Evolutionary conservation across 805 yeast species (phyloP), one percentile per base, ranked within the genome.

Genomic region (Vanderwaltozyma tropicalis): DNA sequence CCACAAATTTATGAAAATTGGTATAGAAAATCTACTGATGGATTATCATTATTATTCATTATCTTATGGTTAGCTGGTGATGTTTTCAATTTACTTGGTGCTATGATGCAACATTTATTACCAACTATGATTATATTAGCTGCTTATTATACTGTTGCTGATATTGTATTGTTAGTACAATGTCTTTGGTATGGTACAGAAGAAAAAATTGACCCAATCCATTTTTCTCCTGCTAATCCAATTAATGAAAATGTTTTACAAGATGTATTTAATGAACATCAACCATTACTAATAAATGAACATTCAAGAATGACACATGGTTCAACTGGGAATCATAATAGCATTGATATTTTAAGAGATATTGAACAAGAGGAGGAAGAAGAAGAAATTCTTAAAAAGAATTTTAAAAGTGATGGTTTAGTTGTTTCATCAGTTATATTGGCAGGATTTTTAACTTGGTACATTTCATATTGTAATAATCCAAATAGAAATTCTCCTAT

Each of bases 1-100:
- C 97, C 97, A 10, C 97, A 89, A 57, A 81, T 92, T 32, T 88
- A 86, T 59, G 96, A 92, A 55, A 89, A 88, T 57, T 87, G 84
- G 53, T 69, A 71, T 43, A 67, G 97, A 53, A 79, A 84, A 58
- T 77, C 87, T 26, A 78, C 95, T 6, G 96, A 92, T 39, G 96
- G 97, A 5, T 69, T 92, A 15, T 87, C 96, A 7, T 61, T 88
- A 28, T 66, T 83, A 44, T 92, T 92, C 60, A 84, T 92, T 16
- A 72, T 86, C 7, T 68, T 92, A 19, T 92, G 98, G 98, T 68
- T 92, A 19, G 75, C 81, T 1, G 98, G 97, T 33, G 98, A 92
- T 61, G 75, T 89, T 0, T 89, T 92, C 64, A 92, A 92, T 53
- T 89, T 89, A 12, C 59, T 89, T 19, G 98, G 98, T 8, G 88